A percentile compares a stretch with the other conserved stretches of the same genome.
These are phyloP conservation scores for Novymonas esmeraldas DNA, from an alignment of 208 protist species.

Conservation along the genomic window DNA sequence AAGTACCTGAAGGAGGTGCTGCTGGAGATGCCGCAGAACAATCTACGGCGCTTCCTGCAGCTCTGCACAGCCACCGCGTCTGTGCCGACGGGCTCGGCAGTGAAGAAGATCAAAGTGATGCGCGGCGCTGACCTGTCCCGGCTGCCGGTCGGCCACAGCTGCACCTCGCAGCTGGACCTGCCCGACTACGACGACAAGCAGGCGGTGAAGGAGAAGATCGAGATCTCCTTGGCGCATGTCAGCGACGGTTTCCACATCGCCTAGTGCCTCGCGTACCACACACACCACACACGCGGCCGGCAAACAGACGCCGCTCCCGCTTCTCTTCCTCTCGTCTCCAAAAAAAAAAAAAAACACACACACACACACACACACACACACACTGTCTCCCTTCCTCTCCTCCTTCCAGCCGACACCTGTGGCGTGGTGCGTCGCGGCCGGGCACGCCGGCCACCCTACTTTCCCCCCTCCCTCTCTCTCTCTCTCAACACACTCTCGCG, in stretches of 20 bases:
- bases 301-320: too few relatives aligned
- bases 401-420: too few relatives aligned
- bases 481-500: too few relatives aligned
- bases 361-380: too few relatives aligned
- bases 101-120: slow-evolving; percentile 71
- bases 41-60: slow-evolving; percentile 69
- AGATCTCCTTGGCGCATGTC: slow-evolving; percentile 56
- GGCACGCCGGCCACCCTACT: too few relatives aligned
- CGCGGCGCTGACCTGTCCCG: slow-evolving; percentile 36
- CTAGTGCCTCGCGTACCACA: slow-evolving; percentile 7
- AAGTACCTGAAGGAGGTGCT: slow-evolving; percentile 53
- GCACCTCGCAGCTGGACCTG: slow-evolving; percentile 66
- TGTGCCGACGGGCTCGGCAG: slow-evolving; percentile 30
- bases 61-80: slow-evolving; percentile 61
- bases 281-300: too few relatives aligned
- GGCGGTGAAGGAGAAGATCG: slow-evolving; percentile 52
- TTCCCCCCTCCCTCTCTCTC: too few relatives aligned
- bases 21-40: slow-evolving; percentile 64
- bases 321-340: too few relatives aligned
- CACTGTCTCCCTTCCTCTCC: too few relatives aligned
- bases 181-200: slow-evolving; percentile 66
- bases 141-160: slow-evolving; percentile 71
- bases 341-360: too few relatives aligned
- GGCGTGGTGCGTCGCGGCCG: too few relatives aligned
- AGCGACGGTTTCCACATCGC: slow-evolving; percentile 78